Evolutionary conservation across 2,329 filamentous ascomycete genomes (phyloP).

Genomic region (Periconia digitata): DNA sequence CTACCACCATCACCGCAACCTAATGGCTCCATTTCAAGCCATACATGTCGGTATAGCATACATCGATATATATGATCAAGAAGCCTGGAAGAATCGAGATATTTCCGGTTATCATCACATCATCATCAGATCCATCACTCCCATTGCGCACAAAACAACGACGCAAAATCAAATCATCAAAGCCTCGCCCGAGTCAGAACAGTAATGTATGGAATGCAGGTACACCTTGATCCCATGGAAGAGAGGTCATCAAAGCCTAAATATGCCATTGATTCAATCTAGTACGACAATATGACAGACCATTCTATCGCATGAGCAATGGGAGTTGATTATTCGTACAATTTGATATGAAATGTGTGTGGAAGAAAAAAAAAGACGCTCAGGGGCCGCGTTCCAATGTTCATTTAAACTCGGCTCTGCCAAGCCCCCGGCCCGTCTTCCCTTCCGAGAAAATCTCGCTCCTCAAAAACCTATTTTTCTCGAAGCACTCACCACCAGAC

Average conservation of each 20-base stretch:
- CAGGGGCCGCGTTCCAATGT: constrained; percentile 7
- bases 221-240: constrained; percentile 37
- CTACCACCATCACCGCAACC: too few relatives aligned
- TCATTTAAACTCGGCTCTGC: constrained; percentile 26
- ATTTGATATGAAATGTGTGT: constrained; percentile 45
- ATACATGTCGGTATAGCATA: too few relatives aligned
- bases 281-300: constrained; percentile 51
- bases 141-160: too few relatives aligned
- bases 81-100: too few relatives aligned
- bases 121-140: too few relatives aligned
- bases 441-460: neutral
- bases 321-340: constrained; percentile 52
- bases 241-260: constrained; percentile 41
- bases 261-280: constrained; percentile 40
- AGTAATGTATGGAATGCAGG: constrained; percentile 41
- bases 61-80: too few relatives aligned
- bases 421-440: constrained; percentile 16
- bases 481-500: too few relatives aligned
- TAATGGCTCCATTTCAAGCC: too few relatives aligned
- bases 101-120: too few relatives aligned
- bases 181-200: too few relatives aligned
- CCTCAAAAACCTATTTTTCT: constrained; percentile 1
- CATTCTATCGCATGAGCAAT: constrained; percentile 39
- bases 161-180: too few relatives aligned
- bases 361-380: constrained; percentile 18